Evolutionary conservation across 164 flowering plant genomes (phyloP).

Genomic region (Liquidambar formosana): DNA sequence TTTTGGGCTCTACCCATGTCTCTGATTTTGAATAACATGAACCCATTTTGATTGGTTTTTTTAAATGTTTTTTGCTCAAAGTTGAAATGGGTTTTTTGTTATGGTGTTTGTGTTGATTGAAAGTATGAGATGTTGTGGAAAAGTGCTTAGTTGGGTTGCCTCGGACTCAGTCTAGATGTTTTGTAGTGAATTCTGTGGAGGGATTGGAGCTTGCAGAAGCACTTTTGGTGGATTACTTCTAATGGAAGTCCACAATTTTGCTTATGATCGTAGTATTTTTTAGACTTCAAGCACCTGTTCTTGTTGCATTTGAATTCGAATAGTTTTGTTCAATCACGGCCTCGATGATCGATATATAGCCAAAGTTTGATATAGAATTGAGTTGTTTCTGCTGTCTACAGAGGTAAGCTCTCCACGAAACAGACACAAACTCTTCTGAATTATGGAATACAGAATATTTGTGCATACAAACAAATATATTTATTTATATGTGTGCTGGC

Average conservation of each 20-base stretch:
- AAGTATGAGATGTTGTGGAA: too few species aligned
- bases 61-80: background rate
- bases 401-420: slow-evolving; percentile 1
- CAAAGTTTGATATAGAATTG: too few species aligned
- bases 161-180: too few species aligned
- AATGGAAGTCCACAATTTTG: slow-evolving; percentile 5
- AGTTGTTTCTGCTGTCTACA: background rate
- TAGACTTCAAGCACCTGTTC: too few species aligned
- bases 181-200: too few species aligned
- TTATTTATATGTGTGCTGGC: background rate
- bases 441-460: background rate
- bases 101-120: too few species aligned
- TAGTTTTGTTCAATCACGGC: background rate
- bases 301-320: background rate
- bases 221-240: slow-evolving; percentile 3
- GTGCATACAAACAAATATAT: background rate
- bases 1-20: background rate
- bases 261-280: too few species aligned
- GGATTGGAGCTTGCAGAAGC: too few species aligned
- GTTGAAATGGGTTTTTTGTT: too few species aligned
- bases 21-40: background rate
- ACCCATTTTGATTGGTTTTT: background rate
- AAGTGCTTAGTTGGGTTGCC: too few species aligned
- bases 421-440: background rate
- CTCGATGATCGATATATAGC: background rate